Conservation (phyloP, 2,329 filamentous ascomycete genomes). For the Colletotrichum sp. region DNA sequence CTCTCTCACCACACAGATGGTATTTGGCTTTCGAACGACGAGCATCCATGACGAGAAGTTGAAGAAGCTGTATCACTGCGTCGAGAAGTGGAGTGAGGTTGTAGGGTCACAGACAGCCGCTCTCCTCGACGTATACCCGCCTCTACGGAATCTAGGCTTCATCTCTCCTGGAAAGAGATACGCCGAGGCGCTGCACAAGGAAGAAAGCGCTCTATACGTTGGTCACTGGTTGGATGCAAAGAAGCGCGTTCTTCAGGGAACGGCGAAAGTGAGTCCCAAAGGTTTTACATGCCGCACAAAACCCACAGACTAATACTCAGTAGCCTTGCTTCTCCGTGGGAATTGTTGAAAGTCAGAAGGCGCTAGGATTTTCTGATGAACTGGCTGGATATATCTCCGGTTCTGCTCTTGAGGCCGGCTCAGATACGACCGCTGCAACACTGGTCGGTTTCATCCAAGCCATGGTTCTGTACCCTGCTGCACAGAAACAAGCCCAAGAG, state of each 20-base stretch:
- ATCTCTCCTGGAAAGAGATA: conserved; percentile 24
- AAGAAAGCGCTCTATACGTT: conserved; percentile 18
- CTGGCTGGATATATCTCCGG: conserved; percentile 37
- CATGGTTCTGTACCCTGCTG: conserved; percentile 46
- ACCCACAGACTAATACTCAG: neutral
- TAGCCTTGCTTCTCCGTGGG: conserved; percentile 33
- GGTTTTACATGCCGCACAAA: neutral
- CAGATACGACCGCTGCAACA: conserved; percentile 47
- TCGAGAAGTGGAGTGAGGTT: conserved; percentile 38
- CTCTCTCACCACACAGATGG: conserved; percentile 54
- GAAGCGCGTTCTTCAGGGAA: conserved; percentile 10
- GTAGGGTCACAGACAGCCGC: conserved; percentile 42
- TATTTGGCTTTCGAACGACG: conserved; percentile 51
- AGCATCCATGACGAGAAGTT: conserved; percentile 48
- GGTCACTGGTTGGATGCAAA: conserved; percentile 22
- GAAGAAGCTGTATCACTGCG: conserved; percentile 47
- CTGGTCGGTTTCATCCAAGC: conserved; percentile 50
- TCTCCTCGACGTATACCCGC: conserved; percentile 51
- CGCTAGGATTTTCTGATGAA: conserved; percentile 30
- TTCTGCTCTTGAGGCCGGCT: conserved; percentile 42
- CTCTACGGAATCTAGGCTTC: conserved; percentile 29
- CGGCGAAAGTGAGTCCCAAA: conserved; percentile 10
- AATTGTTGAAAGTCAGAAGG: conserved; percentile 25
- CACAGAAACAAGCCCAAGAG: conserved; percentile 44
- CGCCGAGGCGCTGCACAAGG: conserved; percentile 38